Base-by-base conservation (phyloP, 345 rosid genomes). In the Kernera saxatilis region DNA sequence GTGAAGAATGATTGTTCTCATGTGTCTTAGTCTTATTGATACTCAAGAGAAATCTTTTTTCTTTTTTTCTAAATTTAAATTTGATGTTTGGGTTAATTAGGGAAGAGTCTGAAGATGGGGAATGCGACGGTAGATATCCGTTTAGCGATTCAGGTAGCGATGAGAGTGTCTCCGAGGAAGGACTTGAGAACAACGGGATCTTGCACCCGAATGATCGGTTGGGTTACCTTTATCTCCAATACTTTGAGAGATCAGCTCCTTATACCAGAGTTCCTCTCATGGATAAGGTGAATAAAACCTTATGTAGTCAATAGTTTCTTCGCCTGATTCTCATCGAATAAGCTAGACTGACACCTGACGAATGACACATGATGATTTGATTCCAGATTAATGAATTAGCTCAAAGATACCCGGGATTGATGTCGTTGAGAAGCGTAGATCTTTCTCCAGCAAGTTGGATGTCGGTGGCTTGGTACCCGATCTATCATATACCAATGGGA, bases 381-480 rank as follows among this genome's bases (percentile, higher is more conserved):
- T 60, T 73, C 52, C 81, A 94, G 99, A 89, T 94, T 72, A 88
- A 78, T 41, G 96, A 82, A 57, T 70, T 89, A 40, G 81, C 97
- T 77, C 80, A 69, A 65, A 84, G 84, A 78, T 83, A 75, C 78
- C 91, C 90, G 0, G 97, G 96, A 26, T 77, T 94, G 84, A 88
- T 85, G 89, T 84, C 96, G 11, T 74, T 94, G 74, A 86, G 93
- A 81, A 91, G 93, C 61, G 93, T 94, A 2, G 98, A 94, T 84
- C 99, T 94, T 79, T 94, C 99, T 8, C 99, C 99, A 0, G 99
- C 98, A 9, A 94, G 97, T 69, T 94, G 99, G 99, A 94, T 94
- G 98, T 91, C 99, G 0, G 98, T 94, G 41, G 93, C 98, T 5
- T 94, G 99, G 99, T 94, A 94, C 55, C 99, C 99, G 0, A 94